Base-by-base conservation (phyloP, 2,329 filamentous ascomycete species). In the Bipolaris zeicola region DNA sequence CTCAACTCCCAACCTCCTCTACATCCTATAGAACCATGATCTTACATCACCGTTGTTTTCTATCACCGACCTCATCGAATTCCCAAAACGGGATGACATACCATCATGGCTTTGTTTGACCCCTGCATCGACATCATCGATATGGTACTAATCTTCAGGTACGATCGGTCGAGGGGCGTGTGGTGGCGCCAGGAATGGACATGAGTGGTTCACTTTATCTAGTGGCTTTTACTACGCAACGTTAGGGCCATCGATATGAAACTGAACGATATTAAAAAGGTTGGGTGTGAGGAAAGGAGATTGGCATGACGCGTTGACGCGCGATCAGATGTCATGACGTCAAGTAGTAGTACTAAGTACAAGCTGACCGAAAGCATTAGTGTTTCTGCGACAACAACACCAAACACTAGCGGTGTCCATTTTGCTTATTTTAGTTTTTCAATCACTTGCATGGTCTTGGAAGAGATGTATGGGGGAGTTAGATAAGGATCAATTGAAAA, bases 121-220 rank as follows among this genome's bases (percentile, higher is more conserved):
- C 46, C 46, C n/a, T 50, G 43, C 53, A 55, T 52, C 51, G 44
- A 52, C 57, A 62, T 62, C 57, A 62, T 55, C 55, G 57, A 60
- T 45, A 6, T 50, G 37, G 54, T 57, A 34, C 49, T 60, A 45
- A 52, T 52, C 28, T 50, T 41, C 54, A 62, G 57, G 60, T 58
- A 62, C 57, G 41, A 58, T 62, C 51, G 51, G 31, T 14, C 38
- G 3, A 38, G 43, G 46, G 48, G 48, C 6, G 26, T 22, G 16
- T 6, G n/a, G 31, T 18, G 33, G n/a, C n/a, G 7, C 8, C 50
- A 20, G 43, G 14, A 53, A 6, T 10, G 11, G 18, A 43, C 2
- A n/a, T 44, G 33, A 53, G 38, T 53, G 50, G 50, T 38, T 48
- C 18, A n/a, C 14, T 16, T 6, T 20, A 11, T 10, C 22, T 48